Percentiles rank a stretch among this genome's conserved stretches.
phyloP scores from a whole-genome alignment of 805 yeast species.

The Yarrowia yakushimensis region DNA sequence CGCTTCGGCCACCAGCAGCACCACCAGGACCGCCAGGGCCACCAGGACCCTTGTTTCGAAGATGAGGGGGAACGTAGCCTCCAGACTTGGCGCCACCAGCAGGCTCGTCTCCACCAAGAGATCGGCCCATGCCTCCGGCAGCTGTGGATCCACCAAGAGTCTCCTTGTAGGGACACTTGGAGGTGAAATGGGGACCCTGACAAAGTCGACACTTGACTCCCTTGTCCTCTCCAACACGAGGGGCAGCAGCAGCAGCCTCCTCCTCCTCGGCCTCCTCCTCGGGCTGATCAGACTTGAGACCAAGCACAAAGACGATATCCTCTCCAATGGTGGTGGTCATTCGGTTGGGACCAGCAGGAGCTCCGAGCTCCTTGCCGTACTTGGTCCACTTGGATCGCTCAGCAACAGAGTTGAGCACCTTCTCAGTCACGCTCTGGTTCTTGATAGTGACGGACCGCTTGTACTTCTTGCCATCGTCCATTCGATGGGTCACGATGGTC shows the following conservation, averaged over 20 bases:
- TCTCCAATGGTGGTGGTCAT: conserved; percentile 88
- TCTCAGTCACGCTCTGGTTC: conserved; percentile 71
- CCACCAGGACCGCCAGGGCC: conserved; percentile 37
- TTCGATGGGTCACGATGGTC: conserved; percentile 72
- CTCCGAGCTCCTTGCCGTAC: conserved; percentile 74
- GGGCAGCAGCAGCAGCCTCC: conserved; percentile 42
- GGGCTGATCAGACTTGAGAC: conserved; percentile 39
- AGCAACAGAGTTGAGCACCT: conserved; percentile 83
- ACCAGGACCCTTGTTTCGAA: conserved; percentile 43
- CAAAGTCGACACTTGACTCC: conserved; percentile 78
- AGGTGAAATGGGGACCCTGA: conserved; percentile 89
- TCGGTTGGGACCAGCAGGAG: conserved; percentile 81
- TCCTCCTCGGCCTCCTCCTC: conserved; percentile 65
- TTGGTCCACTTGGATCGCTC: conserved; percentile 81
- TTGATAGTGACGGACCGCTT: conserved; percentile 82
- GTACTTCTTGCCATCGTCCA: conserved; percentile 67
- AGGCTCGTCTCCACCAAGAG: conserved; percentile 35
- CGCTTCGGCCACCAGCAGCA: conserved; percentile 44
- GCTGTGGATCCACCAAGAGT: conserved; percentile 54
- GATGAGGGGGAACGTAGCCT: conserved; percentile 59
- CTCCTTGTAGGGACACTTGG: conserved; percentile 94
- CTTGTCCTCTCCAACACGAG: conserved; percentile 45
- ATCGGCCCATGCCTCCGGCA: conserved; percentile 43
- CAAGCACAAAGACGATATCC: conserved; percentile 68
- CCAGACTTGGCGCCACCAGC: conserved; percentile 36